Evolutionary conservation across 2,329 filamentous ascomycete species (phyloP).

Genomic region (Neonectria sp.): DNA sequence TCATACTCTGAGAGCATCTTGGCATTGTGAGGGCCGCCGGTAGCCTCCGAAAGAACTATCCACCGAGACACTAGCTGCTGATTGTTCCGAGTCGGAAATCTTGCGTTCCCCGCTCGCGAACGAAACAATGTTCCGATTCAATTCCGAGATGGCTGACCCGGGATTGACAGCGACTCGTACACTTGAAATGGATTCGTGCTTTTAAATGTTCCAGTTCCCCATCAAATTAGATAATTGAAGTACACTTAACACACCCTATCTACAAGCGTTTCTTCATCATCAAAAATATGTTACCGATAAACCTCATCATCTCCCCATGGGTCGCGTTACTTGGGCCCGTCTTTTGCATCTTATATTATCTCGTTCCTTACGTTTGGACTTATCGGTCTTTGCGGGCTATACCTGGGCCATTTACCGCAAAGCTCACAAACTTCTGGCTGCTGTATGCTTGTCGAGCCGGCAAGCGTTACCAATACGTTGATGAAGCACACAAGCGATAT

Average conservation of each 20-base stretch:
- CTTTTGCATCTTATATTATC: not conserved
- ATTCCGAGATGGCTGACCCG: not conserved
- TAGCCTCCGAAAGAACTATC: not conserved
- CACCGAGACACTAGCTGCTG: not conserved
- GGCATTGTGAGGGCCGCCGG: slow-evolving; percentile 8
- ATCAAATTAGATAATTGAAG: not conserved
- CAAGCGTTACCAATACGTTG: slow-evolving; percentile 72
- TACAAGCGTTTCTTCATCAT: slow-evolving; percentile 1
- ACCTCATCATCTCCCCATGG: slow-evolving; percentile 3
- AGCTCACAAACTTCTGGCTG: slow-evolving; percentile 87
- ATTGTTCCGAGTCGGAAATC: slow-evolving; percentile 2
- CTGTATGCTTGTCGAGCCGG: slow-evolving; percentile 76
- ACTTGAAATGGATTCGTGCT: not conserved
- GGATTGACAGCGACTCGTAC: not conserved
- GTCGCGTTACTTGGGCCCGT: not conserved
- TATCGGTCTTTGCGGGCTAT: slow-evolving; percentile 50
- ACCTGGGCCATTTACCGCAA: slow-evolving; percentile 73
- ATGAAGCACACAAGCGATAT: slow-evolving; percentile 80
- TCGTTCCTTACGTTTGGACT: slow-evolving; percentile 1
- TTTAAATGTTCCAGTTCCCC: not conserved
- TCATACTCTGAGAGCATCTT: slow-evolving; percentile 12
- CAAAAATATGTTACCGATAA: not conserved
- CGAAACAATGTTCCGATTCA: slow-evolving; percentile 1
- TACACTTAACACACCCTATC: not conserved
- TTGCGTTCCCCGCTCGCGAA: not conserved